These are phyloP conservation scores for Ilex aquifolium DNA, from an alignment of 257 asterid genomes.

Conservation along the genomic window DNA sequence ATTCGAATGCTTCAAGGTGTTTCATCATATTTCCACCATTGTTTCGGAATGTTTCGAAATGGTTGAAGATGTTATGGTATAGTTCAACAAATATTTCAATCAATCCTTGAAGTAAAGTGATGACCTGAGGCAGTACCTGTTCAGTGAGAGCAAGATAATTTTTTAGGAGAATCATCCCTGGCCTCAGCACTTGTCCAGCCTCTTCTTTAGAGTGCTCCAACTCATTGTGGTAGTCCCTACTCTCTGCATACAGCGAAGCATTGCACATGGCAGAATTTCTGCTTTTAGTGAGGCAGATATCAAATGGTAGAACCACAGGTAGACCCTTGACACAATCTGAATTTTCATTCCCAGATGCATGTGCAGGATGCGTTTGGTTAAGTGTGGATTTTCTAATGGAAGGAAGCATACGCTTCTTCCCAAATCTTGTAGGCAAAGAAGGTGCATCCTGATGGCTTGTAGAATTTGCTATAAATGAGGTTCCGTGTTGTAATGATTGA, in stretches of 20 bases:
- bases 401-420: constrained; percentile 14
- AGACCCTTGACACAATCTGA: background rate
- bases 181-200: constrained; percentile 35
- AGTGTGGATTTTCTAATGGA: constrained; percentile 5
- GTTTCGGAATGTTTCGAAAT: too few relatives aligned
- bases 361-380: constrained; percentile 6
- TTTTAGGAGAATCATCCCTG: constrained; percentile 67
- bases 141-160: constrained; percentile 29
- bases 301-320: constrained; percentile 28
- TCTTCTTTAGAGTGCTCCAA: constrained; percentile 13
- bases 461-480: constrained; percentile 5
- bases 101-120: too few relatives aligned
- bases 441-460: constrained; percentile 6
- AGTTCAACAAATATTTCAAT: too few relatives aligned
- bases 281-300: constrained; percentile 38
- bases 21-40: too few relatives aligned
- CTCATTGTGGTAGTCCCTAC: background rate
- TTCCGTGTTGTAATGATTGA: background rate
- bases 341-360: constrained; percentile 2
- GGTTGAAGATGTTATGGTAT: too few relatives aligned
- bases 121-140: constrained; percentile 40
- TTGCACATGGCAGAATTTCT: background rate
- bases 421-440: constrained; percentile 17
- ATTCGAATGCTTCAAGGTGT: too few relatives aligned
- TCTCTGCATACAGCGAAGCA: background rate